Evolutionary conservation across 2,329 filamentous ascomycete species (phyloP).

Genomic region (Xylariaceae sp.): DNA sequence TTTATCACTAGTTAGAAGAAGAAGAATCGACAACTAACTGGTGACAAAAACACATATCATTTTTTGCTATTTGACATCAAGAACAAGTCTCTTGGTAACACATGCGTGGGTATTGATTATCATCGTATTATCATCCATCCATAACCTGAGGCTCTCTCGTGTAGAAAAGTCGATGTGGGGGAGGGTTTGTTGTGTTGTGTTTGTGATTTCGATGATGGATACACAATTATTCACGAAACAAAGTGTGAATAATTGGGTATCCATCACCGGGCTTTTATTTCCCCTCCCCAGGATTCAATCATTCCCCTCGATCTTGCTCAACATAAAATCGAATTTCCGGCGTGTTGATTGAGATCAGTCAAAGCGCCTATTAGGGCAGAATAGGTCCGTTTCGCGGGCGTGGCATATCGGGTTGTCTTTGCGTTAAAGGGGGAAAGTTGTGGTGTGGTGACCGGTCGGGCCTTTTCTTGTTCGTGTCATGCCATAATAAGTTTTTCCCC

Average conservation of each 20-base stretch:
- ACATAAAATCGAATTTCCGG: slow-evolving; percentile 15
- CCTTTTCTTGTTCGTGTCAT: slow-evolving; percentile 2
- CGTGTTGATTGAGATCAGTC: slow-evolving; percentile 15
- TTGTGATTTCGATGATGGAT: no score
- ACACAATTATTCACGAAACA: no score
- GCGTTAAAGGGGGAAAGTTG: slow-evolving; percentile 5
- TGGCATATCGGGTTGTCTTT: slow-evolving; percentile 18
- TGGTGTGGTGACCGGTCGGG: slow-evolving; percentile 16
- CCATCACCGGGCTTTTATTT: background rate
- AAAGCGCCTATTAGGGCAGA: slow-evolving; percentile 16
- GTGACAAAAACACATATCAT: slow-evolving; percentile 17
- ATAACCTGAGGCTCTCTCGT: slow-evolving; percentile 19
- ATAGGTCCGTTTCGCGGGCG: slow-evolving; percentile 17
- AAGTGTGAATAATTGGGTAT: no score
- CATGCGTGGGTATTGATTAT: slow-evolving; percentile 24
- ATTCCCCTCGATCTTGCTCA: slow-evolving; percentile 13
- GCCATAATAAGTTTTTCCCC: slow-evolving; percentile 7
- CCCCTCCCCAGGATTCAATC: slow-evolving; percentile 2
- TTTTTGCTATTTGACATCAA: slow-evolving; percentile 27
- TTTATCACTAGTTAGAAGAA: background rate
- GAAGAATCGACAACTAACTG: slow-evolving; percentile 1
- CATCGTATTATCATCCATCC: slow-evolving; percentile 24
- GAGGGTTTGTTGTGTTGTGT: no score
- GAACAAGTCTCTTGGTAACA: slow-evolving; percentile 26
- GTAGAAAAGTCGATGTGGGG: slow-evolving; percentile 15